Conservation (phyloP, 345 rosid genomes). For the Lenwebbia sp. region DNA sequence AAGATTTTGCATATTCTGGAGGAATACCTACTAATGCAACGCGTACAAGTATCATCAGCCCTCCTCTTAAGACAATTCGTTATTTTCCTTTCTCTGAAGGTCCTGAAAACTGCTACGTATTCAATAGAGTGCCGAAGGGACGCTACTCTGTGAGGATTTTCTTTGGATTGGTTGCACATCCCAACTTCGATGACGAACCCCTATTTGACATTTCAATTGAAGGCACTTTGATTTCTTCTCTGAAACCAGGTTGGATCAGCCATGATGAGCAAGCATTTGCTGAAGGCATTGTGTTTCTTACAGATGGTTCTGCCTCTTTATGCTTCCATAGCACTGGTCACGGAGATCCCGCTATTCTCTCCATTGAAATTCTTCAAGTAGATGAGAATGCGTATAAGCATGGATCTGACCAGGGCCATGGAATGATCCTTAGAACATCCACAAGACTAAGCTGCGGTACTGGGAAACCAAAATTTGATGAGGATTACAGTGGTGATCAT, state of each 20-base stretch:
- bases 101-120: constrained; percentile 78
- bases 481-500: constrained; percentile 63
- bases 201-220: constrained; percentile 83
- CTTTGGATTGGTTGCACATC: constrained; percentile 41
- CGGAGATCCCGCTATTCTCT: constrained; percentile 85
- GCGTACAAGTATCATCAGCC: constrained; percentile 42
- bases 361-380: constrained; percentile 86
- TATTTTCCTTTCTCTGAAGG: constrained; percentile 90
- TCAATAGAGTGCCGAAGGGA: constrained; percentile 73
- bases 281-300: constrained; percentile 69
- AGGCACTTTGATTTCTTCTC: constrained; percentile 75
- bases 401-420: constrained; percentile 46
- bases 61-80: constrained; percentile 69
- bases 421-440: constrained; percentile 54
- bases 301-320: constrained; percentile 57
- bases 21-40: constrained; percentile 74
- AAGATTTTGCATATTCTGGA: constrained; percentile 90
- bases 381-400: constrained; percentile 65
- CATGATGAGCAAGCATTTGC: constrained; percentile 68
- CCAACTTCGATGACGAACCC: constrained; percentile 59
- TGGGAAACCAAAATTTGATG: constrained; percentile 67
- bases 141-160: constrained; percentile 78
- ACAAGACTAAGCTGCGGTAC: constrained; percentile 72
- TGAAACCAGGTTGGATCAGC: constrained; percentile 80
- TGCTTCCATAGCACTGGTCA: constrained; percentile 99